phyloP scores from a whole-genome alignment of 1,139 yeast genomes.

The Starmera stellimalicola region DNA sequence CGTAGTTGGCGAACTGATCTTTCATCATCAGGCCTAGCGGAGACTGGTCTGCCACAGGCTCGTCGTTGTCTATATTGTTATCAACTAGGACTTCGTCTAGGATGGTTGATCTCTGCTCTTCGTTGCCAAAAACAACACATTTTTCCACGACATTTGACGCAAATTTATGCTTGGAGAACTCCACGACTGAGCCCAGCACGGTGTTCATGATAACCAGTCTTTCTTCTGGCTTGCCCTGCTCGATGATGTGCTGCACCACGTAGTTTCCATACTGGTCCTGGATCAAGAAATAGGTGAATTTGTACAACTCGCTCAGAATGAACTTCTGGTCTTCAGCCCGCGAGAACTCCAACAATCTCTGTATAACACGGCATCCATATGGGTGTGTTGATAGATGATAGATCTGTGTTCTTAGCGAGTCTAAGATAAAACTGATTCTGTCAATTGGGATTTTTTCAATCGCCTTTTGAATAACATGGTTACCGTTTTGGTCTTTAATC shows the following conservation, averaged over 20 bases:
- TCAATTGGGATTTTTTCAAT: constrained; percentile 79
- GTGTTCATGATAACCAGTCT: constrained; percentile 39
- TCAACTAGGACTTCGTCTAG: constrained; percentile 31
- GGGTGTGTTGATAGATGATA: constrained; percentile 91
- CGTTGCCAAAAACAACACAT: constrained; percentile 68
- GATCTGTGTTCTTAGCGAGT: constrained; percentile 67
- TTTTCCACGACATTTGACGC: constrained; percentile 97
- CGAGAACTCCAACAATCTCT: constrained; percentile 74
- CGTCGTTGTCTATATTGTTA: constrained; percentile 24
- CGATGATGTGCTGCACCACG: constrained; percentile 91
- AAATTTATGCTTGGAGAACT: constrained; percentile 87
- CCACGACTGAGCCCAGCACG: constrained; percentile 55
- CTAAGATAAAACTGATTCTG: constrained; percentile 60
- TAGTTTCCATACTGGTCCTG: constrained; percentile 98
- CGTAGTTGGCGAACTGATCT: constrained; percentile 96
- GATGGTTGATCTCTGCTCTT: constrained; percentile 51
- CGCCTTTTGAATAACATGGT: constrained; percentile 94
- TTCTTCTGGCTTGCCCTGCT: constrained; percentile 44
- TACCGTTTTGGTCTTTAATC: constrained; percentile 95
- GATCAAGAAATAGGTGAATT: constrained; percentile 66
- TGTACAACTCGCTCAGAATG: constrained; percentile 62
- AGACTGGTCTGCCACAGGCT: constrained; percentile 43
- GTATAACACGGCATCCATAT: constrained; percentile 95
- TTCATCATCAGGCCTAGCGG: constrained; percentile 85
- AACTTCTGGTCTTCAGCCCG: constrained; percentile 48